A percentile compares a stretch with the other conserved stretches of the same genome.
Evolutionary conservation across 306 rosid genomes (phyloP).

Genomic region (Vigna unguiculata): DNA sequence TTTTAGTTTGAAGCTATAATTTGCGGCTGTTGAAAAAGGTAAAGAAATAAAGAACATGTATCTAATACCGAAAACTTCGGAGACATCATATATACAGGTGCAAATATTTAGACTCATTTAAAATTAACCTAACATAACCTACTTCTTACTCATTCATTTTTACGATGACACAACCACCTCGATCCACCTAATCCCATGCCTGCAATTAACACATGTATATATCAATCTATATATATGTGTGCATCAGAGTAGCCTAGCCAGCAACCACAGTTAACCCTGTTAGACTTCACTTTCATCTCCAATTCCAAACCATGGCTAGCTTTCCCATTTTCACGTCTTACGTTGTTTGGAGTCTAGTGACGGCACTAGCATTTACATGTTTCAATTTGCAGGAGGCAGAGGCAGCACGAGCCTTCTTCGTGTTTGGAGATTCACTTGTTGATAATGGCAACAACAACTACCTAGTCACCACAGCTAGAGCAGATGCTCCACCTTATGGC

Average conservation of each 20-base stretch:
- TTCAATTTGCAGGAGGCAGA: conserved; percentile 9
- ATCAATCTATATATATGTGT: neutral
- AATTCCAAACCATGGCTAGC: conserved; percentile 47
- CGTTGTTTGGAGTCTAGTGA: conserved; percentile 31
- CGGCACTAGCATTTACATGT: conserved; percentile 26
- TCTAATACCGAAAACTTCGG: neutral
- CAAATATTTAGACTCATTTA: neutral
- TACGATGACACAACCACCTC: too few species aligned
- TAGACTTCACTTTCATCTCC: neutral
- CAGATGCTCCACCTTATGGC: conserved; percentile 62
- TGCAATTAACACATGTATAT: too few species aligned
- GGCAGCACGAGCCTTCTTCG: conserved; percentile 55
- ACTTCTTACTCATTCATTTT: too few species aligned
- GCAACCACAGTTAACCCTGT: neutral
- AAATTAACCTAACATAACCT: conserved; percentile 10
- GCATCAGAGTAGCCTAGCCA: neutral
- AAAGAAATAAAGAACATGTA: neutral
- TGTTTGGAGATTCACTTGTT: conserved; percentile 63
- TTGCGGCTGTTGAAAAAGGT: too few species aligned
- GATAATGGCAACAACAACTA: conserved; percentile 65
- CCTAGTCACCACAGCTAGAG: conserved; percentile 54
- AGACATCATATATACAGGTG: neutral
- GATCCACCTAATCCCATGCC: too few species aligned
- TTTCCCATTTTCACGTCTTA: conserved; percentile 32
- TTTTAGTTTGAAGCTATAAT: too few species aligned